Base-by-base conservation (phyloP, 2,329 filamentous ascomycete genomes). In the Hawksworthiomyces lignivorus region DNA sequence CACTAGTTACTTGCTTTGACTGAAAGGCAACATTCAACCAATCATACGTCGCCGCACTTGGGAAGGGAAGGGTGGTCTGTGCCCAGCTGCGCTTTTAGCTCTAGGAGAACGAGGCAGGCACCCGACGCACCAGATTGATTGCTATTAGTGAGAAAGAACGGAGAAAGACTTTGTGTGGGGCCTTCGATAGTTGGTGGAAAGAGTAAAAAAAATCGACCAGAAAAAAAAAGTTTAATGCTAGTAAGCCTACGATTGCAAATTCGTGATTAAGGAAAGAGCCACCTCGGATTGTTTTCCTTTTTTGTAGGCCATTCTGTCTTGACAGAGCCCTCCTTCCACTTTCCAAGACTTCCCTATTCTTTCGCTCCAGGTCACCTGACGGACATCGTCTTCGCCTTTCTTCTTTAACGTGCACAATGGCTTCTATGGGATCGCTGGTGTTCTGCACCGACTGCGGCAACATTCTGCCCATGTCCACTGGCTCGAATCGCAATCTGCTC, bases 391-490 rank as follows among this genome's bases (percentile, higher is more conserved):
- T n/a, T n/a, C n/a, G n/a, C n/a, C n/a, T n/a, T n/a, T n/a, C n/a
- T n/a, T n/a, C n/a, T n/a, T n/a, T n/a, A 5, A 17, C 7, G 10
- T 10, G 21, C 24, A 21, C 19, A 39, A 96, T 96, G 90, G 80
- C 89, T 50, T 81, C 86, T 15, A 88, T 96, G 52, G 90, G 88
- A 43, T 90, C 88, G 39, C 72, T 97, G 30, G 82, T 95, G 27
- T 97, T 97, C 63, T 97, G 90, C 69, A 86, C 75, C 41, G 86
- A 89, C 60, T 97, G 90, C 62, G 90, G 90, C 48, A 94, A 94
- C 60, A 73, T 96, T 4, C 70, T 97, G 30, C 87, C 92, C 40
- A 76, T 82, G 39, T 87, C 85, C 35, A 83, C 82, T 49, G 87
- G 85, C 47, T 82, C 80, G 45, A 73, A 78, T 52, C 84, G 87